Percentiles rank a stretch among this genome's conserved stretches.
These are phyloP conservation scores for Chrysosphaeria jannelii DNA, from an alignment of 2,329 filamentous ascomycete genomes.

Conservation along the genomic window DNA sequence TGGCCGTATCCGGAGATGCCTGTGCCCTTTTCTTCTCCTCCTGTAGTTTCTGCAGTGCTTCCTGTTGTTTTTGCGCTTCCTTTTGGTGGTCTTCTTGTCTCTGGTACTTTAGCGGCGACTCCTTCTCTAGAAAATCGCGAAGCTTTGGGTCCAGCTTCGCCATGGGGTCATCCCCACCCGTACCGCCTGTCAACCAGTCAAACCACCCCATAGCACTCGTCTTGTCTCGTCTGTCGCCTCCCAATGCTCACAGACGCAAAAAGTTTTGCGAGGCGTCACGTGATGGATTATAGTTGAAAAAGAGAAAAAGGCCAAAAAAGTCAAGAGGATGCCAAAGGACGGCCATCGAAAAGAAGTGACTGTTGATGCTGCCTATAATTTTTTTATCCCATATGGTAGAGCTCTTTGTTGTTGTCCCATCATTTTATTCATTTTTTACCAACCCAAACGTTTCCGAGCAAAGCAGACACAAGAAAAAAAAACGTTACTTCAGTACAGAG, in stretches of 20 bases:
- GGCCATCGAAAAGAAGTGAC: no score
- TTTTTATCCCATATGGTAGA: no score
- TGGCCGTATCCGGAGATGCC: conserved; percentile 1
- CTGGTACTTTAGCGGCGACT: conserved; percentile 35
- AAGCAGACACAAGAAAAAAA: no score
- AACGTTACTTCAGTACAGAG: no score
- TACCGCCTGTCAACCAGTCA: conserved; percentile 14
- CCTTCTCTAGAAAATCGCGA: conserved; percentile 57
- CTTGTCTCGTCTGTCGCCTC: no score
- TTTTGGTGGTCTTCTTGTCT: conserved; percentile 5
- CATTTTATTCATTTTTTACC: no score
- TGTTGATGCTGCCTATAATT: no score
- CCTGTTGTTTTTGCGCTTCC: conserved; percentile 3
- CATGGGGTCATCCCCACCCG: conserved; percentile 21
- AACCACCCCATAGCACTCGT: conserved; percentile 23
- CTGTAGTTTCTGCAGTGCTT: conserved; percentile 3
- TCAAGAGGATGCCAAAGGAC: conserved; percentile 1
- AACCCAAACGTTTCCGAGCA: no score
- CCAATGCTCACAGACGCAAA: no score
- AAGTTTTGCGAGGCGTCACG: no score
- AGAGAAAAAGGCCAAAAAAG: conserved; percentile 1
- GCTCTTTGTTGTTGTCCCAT: no score
- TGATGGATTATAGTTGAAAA: neutral
- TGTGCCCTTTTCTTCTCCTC: neutral
- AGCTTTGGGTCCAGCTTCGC: conserved; percentile 55